Evolutionary conservation across 805 yeast species (phyloP), one percentile per base, ranked within the genome.

Genomic region (Ogataea chonburiensis): DNA sequence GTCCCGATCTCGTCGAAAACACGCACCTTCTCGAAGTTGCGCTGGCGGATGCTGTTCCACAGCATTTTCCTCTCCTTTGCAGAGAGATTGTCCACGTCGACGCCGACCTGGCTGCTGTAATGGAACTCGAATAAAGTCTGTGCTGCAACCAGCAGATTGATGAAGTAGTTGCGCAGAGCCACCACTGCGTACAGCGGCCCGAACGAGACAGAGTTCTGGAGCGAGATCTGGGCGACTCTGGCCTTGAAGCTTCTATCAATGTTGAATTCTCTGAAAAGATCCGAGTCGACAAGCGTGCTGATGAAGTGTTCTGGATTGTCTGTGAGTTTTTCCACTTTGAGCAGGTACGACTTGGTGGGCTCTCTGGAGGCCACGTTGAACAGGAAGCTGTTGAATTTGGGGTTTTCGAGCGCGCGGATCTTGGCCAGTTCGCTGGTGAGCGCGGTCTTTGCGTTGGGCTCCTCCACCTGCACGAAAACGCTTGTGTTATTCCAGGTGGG

Each of bases 61-160:
- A 73, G 55, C 28, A 46, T 40, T 46, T 66, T 67, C 45, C 68
- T 69, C 31, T 68, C 72, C 7, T 62, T 65, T 41, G 63, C 61
- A 11, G 68, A 49, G 24, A 71, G 42, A 40, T 64, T 67, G 8
- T 37, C 38, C 11, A 45, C 42, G 25, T 45, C 38, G 9, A 44
- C 45, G 3, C 53, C 54, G 41, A 43, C 55, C 17, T 40, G 25
- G 14, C 32, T 37, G 44, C 63, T 62, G 29, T 64, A 45, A 42
- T 70, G 66, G 49, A 70, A 73, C 47, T 73, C 79, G 40, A 68
- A 64, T 6, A 75, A 69, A 0, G 79, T 73, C 27, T 76, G 72
- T 6, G 76, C 70, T 4, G 78, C 79, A 9, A 76, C 78, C 9
- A 75, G 68, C 37, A 73, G 54, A 51, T 73, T 73, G n/a, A 73